These are phyloP conservation scores for Striga hermonthica DNA, from an alignment of 305 asterid genomes.

Conservation along the genomic window DNA sequence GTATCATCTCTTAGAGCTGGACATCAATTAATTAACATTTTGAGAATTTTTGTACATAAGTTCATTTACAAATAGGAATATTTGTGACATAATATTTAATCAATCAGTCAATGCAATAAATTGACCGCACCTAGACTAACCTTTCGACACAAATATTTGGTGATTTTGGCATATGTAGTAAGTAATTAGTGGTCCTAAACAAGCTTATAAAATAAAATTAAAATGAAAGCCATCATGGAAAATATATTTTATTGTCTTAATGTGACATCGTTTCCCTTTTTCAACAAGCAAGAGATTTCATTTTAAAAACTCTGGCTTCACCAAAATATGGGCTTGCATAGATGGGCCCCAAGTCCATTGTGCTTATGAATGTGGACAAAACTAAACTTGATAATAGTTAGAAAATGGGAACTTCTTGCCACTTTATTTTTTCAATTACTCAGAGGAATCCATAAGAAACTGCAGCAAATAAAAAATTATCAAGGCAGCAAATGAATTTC, in stretches of 20 bases:
- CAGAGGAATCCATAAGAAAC: neutral
- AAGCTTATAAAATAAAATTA: constrained; percentile 33
- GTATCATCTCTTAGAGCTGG: too few species aligned
- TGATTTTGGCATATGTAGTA: constrained; percentile 27
- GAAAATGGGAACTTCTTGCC: too few species aligned
- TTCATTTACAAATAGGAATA: constrained; percentile 14
- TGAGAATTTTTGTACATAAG: neutral
- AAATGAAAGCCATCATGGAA: constrained; percentile 14
- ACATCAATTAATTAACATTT: neutral
- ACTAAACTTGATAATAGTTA: too few species aligned
- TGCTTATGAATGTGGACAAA: too few species aligned
- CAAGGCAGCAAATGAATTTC: neutral
- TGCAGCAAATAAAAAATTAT: neutral
- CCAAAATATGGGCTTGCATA: too few species aligned
- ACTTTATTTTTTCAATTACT: too few species aligned
- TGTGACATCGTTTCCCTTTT: constrained; percentile 28
- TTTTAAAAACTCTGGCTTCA: too few species aligned
- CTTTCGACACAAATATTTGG: constrained; percentile 33
- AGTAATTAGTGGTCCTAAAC: constrained; percentile 20
- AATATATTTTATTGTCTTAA: neutral
- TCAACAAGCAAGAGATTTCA: constrained; percentile 41
- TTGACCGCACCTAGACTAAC: constrained; percentile 29
- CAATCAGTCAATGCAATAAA: constrained; percentile 23
- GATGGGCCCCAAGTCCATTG: too few species aligned
- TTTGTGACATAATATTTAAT: neutral